phyloP scores from a whole-genome alignment of 768 basidiomycete genomes.

The Galerina sulciceps region DNA sequence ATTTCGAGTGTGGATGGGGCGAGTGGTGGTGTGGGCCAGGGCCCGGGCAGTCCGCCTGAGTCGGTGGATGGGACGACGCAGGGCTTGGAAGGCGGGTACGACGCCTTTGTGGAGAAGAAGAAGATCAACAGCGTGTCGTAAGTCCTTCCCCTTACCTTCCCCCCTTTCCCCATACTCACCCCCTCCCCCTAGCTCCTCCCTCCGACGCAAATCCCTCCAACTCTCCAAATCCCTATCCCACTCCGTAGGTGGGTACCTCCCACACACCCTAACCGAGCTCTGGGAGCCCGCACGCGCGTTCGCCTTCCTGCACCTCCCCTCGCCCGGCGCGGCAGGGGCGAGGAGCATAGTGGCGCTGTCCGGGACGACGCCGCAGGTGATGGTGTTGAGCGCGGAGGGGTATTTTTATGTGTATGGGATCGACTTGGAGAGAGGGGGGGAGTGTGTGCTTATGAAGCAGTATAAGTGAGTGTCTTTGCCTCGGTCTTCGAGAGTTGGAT shows the following conservation, averaged over 20 bases:
- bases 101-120: constrained; percentile 81
- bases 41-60: constrained; percentile 60
- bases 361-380: constrained; percentile 92
- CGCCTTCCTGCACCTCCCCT: constrained; percentile 85
- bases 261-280: constrained; percentile 89
- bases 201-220: constrained; percentile 74
- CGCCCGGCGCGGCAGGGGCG: constrained; percentile 71
- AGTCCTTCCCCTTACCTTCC: constrained; percentile 14
- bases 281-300: constrained; percentile 98
- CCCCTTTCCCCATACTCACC: constrained; percentile 6
- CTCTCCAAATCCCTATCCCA: constrained; percentile 75
- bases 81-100: constrained; percentile 78
- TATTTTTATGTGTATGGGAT: constrained; percentile 96
- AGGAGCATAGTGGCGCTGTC: constrained; percentile 89
- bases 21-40: too few relatives aligned
- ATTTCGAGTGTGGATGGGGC: constrained; percentile 22
- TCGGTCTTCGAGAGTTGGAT: too few relatives aligned
- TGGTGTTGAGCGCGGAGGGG: constrained; percentile 95
- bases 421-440: constrained; percentile 94
- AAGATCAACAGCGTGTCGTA: constrained; percentile 65
- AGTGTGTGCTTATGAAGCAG: constrained; percentile 94
- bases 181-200: constrained; percentile 39
- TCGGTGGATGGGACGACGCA: constrained; percentile 70
- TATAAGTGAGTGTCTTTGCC: constrained; percentile 70
- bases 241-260: constrained; percentile 85